Conservation (phyloP, 2,329 filamentous ascomycete genomes). For the Fusarium decemcellulare region DNA sequence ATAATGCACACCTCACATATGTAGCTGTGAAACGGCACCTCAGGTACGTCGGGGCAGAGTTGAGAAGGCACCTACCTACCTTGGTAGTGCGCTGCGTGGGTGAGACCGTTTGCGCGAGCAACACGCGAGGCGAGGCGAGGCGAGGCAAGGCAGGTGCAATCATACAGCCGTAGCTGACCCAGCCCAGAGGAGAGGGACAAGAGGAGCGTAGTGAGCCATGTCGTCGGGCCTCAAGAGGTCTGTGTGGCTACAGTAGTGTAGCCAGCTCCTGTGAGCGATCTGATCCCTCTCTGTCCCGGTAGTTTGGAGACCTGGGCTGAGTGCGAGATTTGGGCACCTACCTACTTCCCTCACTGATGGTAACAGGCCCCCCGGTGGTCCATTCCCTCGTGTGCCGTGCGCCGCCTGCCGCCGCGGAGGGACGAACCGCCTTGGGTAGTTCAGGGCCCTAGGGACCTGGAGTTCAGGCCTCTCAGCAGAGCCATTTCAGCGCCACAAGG, state of each 20-base stretch:
- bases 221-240: conserved; percentile 25
- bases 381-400: conserved; percentile 27
- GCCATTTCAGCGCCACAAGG: conserved; percentile 4
- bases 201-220: conserved; percentile 4
- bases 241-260: conserved; percentile 36
- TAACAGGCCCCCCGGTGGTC: conserved; percentile 1
- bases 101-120: no score
- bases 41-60: background rate
- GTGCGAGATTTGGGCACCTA: background rate
- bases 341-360: background rate
- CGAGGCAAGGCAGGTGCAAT: background rate
- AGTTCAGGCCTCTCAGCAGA: background rate
- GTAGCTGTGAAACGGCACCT: background rate
- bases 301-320: background rate
- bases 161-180: background rate
- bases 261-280: conserved; percentile 24
- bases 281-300: conserved; percentile 18
- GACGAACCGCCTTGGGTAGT: conserved; percentile 34
- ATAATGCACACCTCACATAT: conserved; percentile 12
- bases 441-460: conserved; percentile 13
- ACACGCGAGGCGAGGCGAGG: no score
- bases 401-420: conserved; percentile 20
- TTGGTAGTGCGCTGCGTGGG: no score
- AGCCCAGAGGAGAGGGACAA: background rate
- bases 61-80: background rate